Evolutionary conservation across 2,329 filamentous ascomycete species (phyloP).

Genomic region (Pezicula neosporulosa): DNA sequence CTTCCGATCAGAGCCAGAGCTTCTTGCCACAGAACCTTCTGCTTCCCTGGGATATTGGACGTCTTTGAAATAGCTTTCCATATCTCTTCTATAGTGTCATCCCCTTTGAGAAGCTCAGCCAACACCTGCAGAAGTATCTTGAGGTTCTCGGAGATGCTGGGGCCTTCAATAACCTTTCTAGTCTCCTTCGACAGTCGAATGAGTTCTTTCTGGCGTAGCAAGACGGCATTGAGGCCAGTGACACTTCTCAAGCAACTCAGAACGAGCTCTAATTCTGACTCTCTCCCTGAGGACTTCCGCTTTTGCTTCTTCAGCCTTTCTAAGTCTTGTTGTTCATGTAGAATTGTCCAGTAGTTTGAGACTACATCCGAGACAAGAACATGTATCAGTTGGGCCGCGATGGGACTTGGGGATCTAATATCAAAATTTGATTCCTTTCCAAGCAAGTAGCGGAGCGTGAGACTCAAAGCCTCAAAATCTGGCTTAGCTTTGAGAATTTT

Average conservation of each 20-base stretch:
- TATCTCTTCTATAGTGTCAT: slow-evolving; percentile 37
- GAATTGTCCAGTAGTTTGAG: slow-evolving; percentile 75
- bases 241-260: slow-evolving; percentile 67
- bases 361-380: slow-evolving; percentile 70
- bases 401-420: slow-evolving; percentile 60
- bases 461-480: slow-evolving; percentile 51
- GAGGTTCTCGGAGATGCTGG: slow-evolving; percentile 29
- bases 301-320: slow-evolving; percentile 11
- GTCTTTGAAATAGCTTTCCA: slow-evolving; percentile 37
- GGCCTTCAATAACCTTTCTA: slow-evolving; percentile 22
- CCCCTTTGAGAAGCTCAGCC: slow-evolving; percentile 37
- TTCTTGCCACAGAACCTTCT: slow-evolving; percentile 60
- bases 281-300: slow-evolving; percentile 16
- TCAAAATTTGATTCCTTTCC: slow-evolving; percentile 40
- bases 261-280: slow-evolving; percentile 45
- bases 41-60: slow-evolving; percentile 34
- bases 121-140: slow-evolving; percentile 40
- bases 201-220: slow-evolving; percentile 64
- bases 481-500: slow-evolving; percentile 60
- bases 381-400: slow-evolving; percentile 72
- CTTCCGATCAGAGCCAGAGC: slow-evolving; percentile 54
- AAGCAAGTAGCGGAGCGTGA: slow-evolving; percentile 49
- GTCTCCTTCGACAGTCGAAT: slow-evolving; percentile 45
- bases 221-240: slow-evolving; percentile 72
- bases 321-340: slow-evolving; percentile 43